phyloP scores from a whole-genome alignment of 1,139 yeast genomes.

The Debaryomyces nepalensis region DNA sequence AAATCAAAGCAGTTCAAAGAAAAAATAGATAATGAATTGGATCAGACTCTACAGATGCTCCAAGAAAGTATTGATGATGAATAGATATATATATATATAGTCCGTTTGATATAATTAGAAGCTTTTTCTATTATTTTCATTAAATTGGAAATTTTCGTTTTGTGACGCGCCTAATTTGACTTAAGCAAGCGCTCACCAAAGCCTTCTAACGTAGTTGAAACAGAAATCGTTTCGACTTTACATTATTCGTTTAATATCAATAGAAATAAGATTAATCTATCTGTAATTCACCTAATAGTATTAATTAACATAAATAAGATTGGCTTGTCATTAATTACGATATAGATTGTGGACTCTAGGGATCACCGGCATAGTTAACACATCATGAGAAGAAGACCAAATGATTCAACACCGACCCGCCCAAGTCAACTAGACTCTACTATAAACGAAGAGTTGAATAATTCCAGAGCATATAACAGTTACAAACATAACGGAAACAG shows the following conservation, averaged over 20 bases:
- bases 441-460: slow-evolving; percentile 38
- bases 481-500: slow-evolving; percentile 7
- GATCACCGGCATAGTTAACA: neutral
- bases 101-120: slow-evolving; percentile 7
- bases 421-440: slow-evolving; percentile 25
- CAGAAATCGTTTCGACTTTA: slow-evolving; percentile 1
- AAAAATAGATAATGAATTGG: slow-evolving; percentile 39
- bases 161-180: slow-evolving; percentile 8
- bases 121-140: neutral
- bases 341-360: slow-evolving; percentile 5
- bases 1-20: slow-evolving; percentile 32
- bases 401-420: slow-evolving; percentile 20
- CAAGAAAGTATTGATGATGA: slow-evolving; percentile 41
- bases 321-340: neutral
- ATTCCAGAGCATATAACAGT: slow-evolving; percentile 36
- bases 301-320: neutral
- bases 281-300: neutral
- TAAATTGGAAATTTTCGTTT: slow-evolving; percentile 4
- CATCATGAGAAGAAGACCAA: slow-evolving; percentile 32
- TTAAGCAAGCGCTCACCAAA: slow-evolving; percentile 4
- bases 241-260: slow-evolving; percentile 1
- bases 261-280: neutral
- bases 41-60: slow-evolving; percentile 46
- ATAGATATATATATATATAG: slow-evolving; percentile 7
- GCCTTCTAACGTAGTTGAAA: slow-evolving; percentile 2